Percentiles rank a stretch among this genome's conserved stretches.
Evolutionary conservation across 257 asterid genomes (phyloP).

Genomic region (Rubia yunnanensis): DNA sequence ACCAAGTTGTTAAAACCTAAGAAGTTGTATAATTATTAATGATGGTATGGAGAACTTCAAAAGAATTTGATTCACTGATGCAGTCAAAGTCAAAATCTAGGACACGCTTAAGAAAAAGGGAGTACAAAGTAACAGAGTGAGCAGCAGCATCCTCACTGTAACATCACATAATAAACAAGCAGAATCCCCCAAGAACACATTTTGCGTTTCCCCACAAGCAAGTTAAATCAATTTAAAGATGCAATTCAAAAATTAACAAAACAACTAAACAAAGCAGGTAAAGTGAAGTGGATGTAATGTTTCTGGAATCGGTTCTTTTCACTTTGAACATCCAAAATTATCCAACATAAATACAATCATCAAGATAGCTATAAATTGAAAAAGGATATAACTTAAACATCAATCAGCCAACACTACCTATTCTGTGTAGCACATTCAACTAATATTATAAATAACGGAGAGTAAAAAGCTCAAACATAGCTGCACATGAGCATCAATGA

Average conservation of each 20-base stretch:
- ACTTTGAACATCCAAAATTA: background rate
- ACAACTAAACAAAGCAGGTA: background rate
- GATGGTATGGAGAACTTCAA: background rate
- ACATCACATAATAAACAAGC: background rate
- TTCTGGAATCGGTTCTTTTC: background rate
- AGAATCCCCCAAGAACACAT: background rate
- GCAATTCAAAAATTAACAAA: background rate
- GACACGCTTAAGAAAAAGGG: too few relatives aligned
- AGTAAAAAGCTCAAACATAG: background rate
- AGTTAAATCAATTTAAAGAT: background rate
- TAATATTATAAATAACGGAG: background rate
- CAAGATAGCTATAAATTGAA: background rate
- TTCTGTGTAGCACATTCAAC: background rate
- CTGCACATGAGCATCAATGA: background rate
- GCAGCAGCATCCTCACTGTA: background rate
- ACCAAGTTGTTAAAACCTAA: constrained; percentile 45
- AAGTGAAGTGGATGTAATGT: background rate
- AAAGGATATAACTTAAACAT: background rate
- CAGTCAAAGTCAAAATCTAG: background rate
- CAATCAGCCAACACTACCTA: background rate
- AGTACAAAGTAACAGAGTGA: background rate
- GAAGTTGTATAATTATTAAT: constrained; percentile 7
- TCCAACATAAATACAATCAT: background rate
- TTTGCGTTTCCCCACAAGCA: background rate
- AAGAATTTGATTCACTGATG: background rate